These are phyloP conservation scores for Yamadazyma taylorii DNA, from an alignment of 1,139 yeast genomes.

Conservation along the genomic window DNA sequence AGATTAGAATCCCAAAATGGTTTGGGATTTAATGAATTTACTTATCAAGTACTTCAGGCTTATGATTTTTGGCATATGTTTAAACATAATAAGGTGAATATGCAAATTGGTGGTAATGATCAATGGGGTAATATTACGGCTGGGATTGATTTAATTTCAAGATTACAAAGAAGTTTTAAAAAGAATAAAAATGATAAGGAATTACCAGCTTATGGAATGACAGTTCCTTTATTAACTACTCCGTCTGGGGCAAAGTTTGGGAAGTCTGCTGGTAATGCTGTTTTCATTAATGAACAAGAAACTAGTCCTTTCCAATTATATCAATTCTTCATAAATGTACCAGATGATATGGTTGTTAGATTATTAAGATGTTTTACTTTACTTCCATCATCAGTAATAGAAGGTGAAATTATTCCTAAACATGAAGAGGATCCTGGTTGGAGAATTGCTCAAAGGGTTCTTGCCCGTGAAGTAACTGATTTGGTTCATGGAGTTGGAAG, in stretches of 20 bases:
- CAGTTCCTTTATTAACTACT: constrained; percentile 88
- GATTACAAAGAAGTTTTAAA: constrained; percentile 41
- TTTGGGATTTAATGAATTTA: constrained; percentile 88
- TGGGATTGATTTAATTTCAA: constrained; percentile 81
- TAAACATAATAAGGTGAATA: constrained; percentile 54
- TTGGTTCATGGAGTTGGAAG: constrained; percentile 81
- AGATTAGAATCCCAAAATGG: constrained; percentile 72
- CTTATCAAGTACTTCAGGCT: constrained; percentile 91
- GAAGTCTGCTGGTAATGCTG: constrained; percentile 95
- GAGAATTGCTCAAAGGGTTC: constrained; percentile 69
- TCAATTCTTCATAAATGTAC: constrained; percentile 79
- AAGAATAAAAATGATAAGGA: constrained; percentile 16
- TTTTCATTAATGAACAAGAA: constrained; percentile 71
- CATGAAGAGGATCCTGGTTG: constrained; percentile 62
- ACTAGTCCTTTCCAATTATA: constrained; percentile 83
- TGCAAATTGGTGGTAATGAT: constrained; percentile 96
- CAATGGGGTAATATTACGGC: constrained; percentile 99
- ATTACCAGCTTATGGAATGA: constrained; percentile 63
- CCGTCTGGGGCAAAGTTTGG: constrained; percentile 94
- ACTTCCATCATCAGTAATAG: constrained; percentile 62
- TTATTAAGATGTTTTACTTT: constrained; percentile 78
- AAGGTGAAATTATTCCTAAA: constrained; percentile 41
- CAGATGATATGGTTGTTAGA: constrained; percentile 73
- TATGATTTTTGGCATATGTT: constrained; percentile 88
- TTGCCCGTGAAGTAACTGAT: constrained; percentile 86